Evolutionary conservation across 176 grass and related monocot genomes (phyloP), one percentile per base, ranked within the genome.

Genomic region (Poa annua): DNA sequence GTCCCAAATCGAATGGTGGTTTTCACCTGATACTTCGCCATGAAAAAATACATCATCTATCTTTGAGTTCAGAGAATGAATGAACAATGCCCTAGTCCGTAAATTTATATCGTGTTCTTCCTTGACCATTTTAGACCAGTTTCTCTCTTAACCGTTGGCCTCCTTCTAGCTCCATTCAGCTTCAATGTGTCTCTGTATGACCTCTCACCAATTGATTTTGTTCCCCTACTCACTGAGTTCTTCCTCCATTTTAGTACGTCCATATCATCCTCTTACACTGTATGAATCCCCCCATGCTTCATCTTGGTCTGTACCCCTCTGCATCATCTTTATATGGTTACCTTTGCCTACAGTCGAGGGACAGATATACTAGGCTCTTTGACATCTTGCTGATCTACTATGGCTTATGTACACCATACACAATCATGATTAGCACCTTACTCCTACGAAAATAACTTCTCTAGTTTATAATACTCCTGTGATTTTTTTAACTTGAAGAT

Each of bases 401-500:
- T 77, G 54, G 54, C 38, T 5, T 44, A 25, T 60, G 36, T 77
- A 36, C 54, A 44, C 75, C 7, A 9, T 77, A 16, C 54, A 77
- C 39, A 13, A 42, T 77, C 75, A 59, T 77, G 34, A 25, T 49
- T 50, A 73, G 24, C 45, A 32, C 21, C 12, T 25, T 29, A 14
- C 70, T 73, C 13, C 33, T 76, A 15, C 11, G 9, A 39, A 36
- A 59, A 25, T 36, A 80, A 66, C 19, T 22, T 33, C 48, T 16
- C 7, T 61, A 36, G n/a, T 71, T 88, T 42, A 51, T 62, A 68
- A 20, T 71, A 44, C 9, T 44, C 34, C 15, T 71, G 11, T 52
- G 38, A 78, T 47, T 72, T 78, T 44, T 78, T 54, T 78, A 83
- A 25, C 32, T 79, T 32, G 66, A 83, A 83, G 34, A 66, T 64